A percentile compares a stretch with the other conserved stretches of the same genome.
Conservation (phyloP, 352 stramenopile species). For the Globisporangium carolinianum region DNA sequence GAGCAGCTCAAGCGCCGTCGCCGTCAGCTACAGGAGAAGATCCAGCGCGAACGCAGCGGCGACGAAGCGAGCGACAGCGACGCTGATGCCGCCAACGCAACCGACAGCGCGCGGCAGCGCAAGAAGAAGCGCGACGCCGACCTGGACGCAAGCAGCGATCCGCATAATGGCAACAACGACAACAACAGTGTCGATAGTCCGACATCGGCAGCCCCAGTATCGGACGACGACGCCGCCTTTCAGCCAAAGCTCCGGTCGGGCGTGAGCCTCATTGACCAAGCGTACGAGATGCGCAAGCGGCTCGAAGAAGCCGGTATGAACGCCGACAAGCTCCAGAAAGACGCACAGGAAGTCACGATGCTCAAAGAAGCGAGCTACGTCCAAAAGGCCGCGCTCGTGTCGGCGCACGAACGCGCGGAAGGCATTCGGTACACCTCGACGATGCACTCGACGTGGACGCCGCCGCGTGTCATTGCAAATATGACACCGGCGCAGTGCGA, state of each 20-base stretch:
- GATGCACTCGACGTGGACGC: slow-evolving; percentile 90
- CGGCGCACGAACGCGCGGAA: slow-evolving; percentile 87
- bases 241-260: slow-evolving; percentile 34
- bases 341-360: slow-evolving; percentile 88
- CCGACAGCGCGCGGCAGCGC: slow-evolving; percentile 2
- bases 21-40: slow-evolving; percentile 41
- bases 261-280: slow-evolving; percentile 76
- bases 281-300: slow-evolving; percentile 78
- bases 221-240: slow-evolving; percentile 5
- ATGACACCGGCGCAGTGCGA: slow-evolving; percentile 87
- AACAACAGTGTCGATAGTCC: slow-evolving; percentile 8
- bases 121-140: neutral
- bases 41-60: slow-evolving; percentile 35
- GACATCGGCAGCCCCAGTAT: slow-evolving; percentile 1
- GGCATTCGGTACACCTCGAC: slow-evolving; percentile 89
- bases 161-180: neutral
- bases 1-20: slow-evolving; percentile 51
- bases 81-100: neutral
- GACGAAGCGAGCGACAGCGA: slow-evolving; percentile 7
- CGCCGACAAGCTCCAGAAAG: slow-evolving; percentile 70
- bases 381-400: slow-evolving; percentile 94
- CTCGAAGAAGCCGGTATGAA: slow-evolving; percentile 74
- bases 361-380: slow-evolving; percentile 94
- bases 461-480: slow-evolving; percentile 78
- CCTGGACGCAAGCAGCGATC: neutral